Evolutionary conservation across 2,329 filamentous ascomycete genomes (phyloP), one percentile per base, ranked within the genome.

Genomic region (Clathrospora elynae): DNA sequence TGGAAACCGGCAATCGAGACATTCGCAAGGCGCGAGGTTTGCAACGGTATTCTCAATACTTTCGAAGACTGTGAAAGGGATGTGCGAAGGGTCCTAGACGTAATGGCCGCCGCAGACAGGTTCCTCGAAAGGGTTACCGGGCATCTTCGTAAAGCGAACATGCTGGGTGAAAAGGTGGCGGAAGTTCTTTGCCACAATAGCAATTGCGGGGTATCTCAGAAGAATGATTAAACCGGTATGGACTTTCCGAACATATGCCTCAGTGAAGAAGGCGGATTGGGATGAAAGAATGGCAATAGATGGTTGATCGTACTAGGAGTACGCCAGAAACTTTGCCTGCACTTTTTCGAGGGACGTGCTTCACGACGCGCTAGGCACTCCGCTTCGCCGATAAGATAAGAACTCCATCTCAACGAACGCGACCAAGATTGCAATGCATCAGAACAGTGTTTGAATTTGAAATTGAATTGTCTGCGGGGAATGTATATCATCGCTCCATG

Each of bases 81-180:
- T 6, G 53, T 40, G 30, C 55, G 64, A 20, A 68, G 47, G 13
- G 51, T 42, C 40, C 59, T 64, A 19, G 61, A 55, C 1, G 61
- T 58, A 8, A 66, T 31, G 18, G 55, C 55, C 6, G 55, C 42
- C 37, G 59, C 48, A 11, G 61, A 55, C 13, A 68, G 39, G 41
- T 51, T 60, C 50, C 66, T 62, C 40, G 68, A 61, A 36, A 73
- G 55, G 26, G 62, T 64, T 49, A 66, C 62, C 48, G 70, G 61
- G 49, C 68, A 72, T 70, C 66, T 71, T 64, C 70, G 64, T 37
- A 72, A 47, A 50, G 69, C 67, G 43, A 71, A 64, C 70, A 86
- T 17, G 75, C 68, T 63, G 55, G 42, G 47, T 26, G 42, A 43
- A 42, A 45, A 22, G 40, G 11, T 35, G 25, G 33, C 35, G 35